Conservation (phyloP, 106 monocot species). For the Phalaenopsis equestris region DNA sequence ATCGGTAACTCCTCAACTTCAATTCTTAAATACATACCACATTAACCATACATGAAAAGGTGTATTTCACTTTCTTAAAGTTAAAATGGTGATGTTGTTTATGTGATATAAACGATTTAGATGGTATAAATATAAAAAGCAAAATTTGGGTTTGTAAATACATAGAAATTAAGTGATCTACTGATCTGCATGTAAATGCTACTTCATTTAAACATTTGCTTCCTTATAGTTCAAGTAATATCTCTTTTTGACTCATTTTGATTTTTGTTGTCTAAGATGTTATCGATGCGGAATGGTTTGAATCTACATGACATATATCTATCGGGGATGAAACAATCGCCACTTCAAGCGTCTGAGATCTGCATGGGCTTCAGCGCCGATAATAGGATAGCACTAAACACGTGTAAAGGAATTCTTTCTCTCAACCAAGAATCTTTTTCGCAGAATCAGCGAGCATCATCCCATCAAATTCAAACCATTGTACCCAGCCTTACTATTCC, state of each 20-base stretch:
- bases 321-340: slow-evolving; percentile 21
- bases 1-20: too few species aligned
- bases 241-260: not conserved
- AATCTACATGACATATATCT: slow-evolving; percentile 40
- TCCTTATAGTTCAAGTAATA: not conserved
- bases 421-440: slow-evolving; percentile 27
- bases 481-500: not conserved
- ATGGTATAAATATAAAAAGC: too few species aligned
- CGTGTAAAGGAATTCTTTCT: slow-evolving; percentile 21
- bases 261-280: slow-evolving; percentile 36
- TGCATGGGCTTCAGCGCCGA: slow-evolving; percentile 16
- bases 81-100: too few species aligned
- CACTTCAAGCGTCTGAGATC: slow-evolving; percentile 38
- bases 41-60: too few species aligned
- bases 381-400: slow-evolving; percentile 16
- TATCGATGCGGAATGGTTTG: slow-evolving; percentile 73
- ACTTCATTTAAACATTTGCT: not conserved
- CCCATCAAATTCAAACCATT: slow-evolving; percentile 5
- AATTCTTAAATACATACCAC: too few species aligned
- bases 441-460: slow-evolving; percentile 1
- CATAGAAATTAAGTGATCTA: too few species aligned
- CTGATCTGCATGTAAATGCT: too few species aligned
- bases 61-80: too few species aligned
- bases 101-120: too few species aligned
- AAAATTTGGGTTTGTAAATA: too few species aligned